Base-by-base conservation (phyloP, 2,329 filamentous ascomycete species). In the Colletotrichum lindemuthianum region DNA sequence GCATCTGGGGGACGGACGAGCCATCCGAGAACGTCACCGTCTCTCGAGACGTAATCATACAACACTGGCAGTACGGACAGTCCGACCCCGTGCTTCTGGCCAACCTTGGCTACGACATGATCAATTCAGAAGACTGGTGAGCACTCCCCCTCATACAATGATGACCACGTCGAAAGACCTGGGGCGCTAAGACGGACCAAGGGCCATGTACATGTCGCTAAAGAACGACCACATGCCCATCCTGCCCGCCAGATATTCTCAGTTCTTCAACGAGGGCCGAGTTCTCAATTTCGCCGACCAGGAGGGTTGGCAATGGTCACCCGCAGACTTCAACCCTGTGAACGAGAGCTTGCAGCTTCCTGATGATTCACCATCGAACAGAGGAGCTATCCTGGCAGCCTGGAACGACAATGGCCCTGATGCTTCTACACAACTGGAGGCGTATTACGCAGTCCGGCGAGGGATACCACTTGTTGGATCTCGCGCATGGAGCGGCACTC, bases 121-220 rank as follows among this genome's bases (percentile, higher is more conserved):
- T 83, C 71, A 83, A 83, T 67, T 81, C 80, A 1, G 74, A 83
- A 47, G 81, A 83, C 66, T 82, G 80, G 79, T 83, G 81, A 84
- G 82, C 81, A 24, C 24, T 24, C 24, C 4, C 24, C 24, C 24
- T 24, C 24, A 24, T 24, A 24, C 24, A 5, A 24, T 24, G 3
- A 24, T 24, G 24, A 4, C 24, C 24, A 24, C 4, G 24, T 1
- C 1, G 24, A 4, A 24, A 24, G 24, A 24, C 24, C 24, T 1
- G 24, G 24, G 24, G 24, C 24, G 24, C 24, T 24, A 24, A 24
- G 24, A 24, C 24, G 24, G 24, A 24, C 24, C 24, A 24, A 24
- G 24, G 24, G 24, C 24, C 24, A 24, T 24, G 0, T 86, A 86
- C 67, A 83, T 85, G 77, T 81, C 79, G 6, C 69, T 86, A 56